Conservation (phyloP, 2,329 filamentous ascomycete species). For the Immersiporthe knoxdaviesiana region DNA sequence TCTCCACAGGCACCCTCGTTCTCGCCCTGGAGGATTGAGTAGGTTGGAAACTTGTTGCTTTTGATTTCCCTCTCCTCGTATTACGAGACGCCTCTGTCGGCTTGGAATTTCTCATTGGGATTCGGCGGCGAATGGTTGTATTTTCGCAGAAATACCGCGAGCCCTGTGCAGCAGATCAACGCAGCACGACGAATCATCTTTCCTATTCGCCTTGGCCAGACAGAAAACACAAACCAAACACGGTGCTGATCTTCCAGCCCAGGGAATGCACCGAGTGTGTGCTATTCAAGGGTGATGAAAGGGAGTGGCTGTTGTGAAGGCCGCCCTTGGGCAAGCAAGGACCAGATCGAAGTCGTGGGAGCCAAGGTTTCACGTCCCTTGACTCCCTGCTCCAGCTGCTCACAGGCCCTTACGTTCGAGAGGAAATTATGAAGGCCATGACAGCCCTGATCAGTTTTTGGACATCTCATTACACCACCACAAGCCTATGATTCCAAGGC, state of each 20-base stretch:
- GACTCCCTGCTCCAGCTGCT: background rate
- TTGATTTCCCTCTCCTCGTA: background rate
- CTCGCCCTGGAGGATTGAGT: background rate
- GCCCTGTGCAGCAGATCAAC: background rate
- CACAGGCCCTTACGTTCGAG: background rate
- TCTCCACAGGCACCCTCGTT: background rate
- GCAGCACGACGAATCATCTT: background rate
- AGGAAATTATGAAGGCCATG: background rate
- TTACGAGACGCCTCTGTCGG: background rate
- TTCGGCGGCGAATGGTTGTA: background rate
- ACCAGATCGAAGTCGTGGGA: background rate
- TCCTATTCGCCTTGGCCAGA: background rate
- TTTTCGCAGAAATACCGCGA: background rate
- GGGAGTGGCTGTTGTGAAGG: background rate
- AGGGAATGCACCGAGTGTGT: background rate
- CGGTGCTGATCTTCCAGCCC: background rate
- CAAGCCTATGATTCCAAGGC: background rate
- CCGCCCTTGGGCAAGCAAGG: background rate
- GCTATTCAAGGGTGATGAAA: background rate
- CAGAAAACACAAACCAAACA: background rate
- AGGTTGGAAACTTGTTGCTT: background rate
- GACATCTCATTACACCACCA: background rate
- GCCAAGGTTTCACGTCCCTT: background rate
- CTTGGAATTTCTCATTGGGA: background rate
- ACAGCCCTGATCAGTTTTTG: background rate